Evolutionary conservation across 306 rosid species (phyloP), one percentile per base, ranked within the genome.

Genomic region (Sechiopsis laciniata): DNA sequence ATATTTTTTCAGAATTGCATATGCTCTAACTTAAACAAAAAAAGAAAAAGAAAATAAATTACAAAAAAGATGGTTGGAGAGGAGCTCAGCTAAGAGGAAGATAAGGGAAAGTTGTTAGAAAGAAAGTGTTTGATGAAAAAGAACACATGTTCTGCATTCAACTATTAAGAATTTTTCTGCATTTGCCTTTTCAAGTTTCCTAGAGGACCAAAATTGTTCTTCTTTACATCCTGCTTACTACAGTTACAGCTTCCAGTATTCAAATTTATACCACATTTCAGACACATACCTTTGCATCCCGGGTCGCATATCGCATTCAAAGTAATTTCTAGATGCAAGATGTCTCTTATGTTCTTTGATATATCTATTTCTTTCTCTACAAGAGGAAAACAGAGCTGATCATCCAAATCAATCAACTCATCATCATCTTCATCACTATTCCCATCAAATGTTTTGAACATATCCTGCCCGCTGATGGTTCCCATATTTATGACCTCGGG

Each of bases 311-410:
- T 60, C 26, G 90, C 91, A 74, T 79, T 74, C 72, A 90, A 78
- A 64, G 87, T 86, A 70, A 90, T 94, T 79, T 94, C 95, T 77
- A 94, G 81, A 84, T 90, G 97, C 82, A 94, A 82, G 66, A 79
- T 77, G 85, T 94, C 98, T 82, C 96, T 87, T 67, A 90, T 82
- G 85, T 89, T 80, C 84, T 94, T 94, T 60, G 98, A 94, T 84
- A 94, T 89, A 78, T 90, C 97, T 78, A 90, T 86, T 69, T 85
- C 88, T 82, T 83, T 90, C 72, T 81, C 84, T 51, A 54, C 87
- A 0, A 77, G 83, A 29, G 96, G 96, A 74, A 94, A 94, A 76
- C 90, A 81, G 24, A 94, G 83, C 55, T 69, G 84, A 78, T 94
- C 98, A 26, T 90, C 97, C 50, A 80, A 78, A 69, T 90, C 96